Evolutionary conservation across 352 stramenopile genomes (phyloP), one percentile per base, ranked within the genome.

Genomic region (Globisporangium orthogonon): DNA sequence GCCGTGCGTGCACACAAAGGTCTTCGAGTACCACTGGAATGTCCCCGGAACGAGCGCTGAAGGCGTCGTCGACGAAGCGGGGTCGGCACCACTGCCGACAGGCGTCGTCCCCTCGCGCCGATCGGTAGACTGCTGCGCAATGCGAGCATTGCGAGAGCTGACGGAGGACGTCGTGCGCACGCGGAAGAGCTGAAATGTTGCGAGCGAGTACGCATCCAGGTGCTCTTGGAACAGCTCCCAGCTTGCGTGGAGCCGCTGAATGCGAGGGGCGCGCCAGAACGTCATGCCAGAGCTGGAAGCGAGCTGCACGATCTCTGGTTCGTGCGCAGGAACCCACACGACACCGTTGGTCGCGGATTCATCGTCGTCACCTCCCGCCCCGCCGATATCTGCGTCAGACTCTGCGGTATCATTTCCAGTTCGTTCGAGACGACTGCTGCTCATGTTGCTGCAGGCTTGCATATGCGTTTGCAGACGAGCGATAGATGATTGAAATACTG

Each of bases 1-100:
- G 1, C 81, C 81, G 51, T 91, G 78, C 3, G 81, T 91, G 50
- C 81, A 91, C 28, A 91, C 57, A 43, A 86, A 89, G 2, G 81
- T 91, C 61, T 91, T 91, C 9, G 78, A 87, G 53, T 91, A 91
- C 78, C 78, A 91, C 51, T 87, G 70, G 33, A 73, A 88, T 14
- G 62, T 63, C 13, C 77, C 64, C 3, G 81, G 81, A 11, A 88
- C 69, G 5, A 88, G 56, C 48, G 78, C 70, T 1, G 54, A 39
- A 0, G 45, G 23, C 3, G 50, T 7, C 61, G 52, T 6, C 4
- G 10, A 15, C 13, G 51, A 35, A 14, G 35, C 3, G 2, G 28
- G 17, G 29, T 23, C 41, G 9, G 48, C 43, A 10, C 58, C 43
- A 10, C 58, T 28, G 0, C 58, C 56, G n/a, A 52, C 52, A 30